Conservation (phyloP, 371 early-diverging fungal species). For the Syncephalastrum racemosum region DNA sequence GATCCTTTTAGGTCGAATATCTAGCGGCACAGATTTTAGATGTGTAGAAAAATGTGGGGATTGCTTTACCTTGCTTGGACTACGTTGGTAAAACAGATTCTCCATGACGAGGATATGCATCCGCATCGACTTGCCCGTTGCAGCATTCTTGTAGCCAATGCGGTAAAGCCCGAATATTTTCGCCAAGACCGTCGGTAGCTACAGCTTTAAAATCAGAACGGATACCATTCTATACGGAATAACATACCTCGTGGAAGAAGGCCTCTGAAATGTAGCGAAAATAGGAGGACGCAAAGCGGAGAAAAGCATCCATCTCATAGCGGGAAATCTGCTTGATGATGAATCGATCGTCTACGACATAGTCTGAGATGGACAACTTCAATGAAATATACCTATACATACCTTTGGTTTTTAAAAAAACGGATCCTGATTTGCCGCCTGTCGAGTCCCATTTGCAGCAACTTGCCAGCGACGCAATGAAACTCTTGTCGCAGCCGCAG, state of each 20-base stretch:
- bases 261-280: conserved; percentile 88
- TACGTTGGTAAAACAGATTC: conserved; percentile 86
- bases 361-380: conserved; percentile 7
- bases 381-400: conserved; percentile 1
- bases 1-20: conserved; percentile 96
- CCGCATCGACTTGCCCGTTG: conserved; percentile 76
- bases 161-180: conserved; percentile 94
- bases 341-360: conserved; percentile 75
- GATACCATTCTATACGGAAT: background rate
- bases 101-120: conserved; percentile 96
- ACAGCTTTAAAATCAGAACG: conserved; percentile 4
- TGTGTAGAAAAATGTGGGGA: background rate
- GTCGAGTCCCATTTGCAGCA: conserved; percentile 81
- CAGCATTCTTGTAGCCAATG: conserved; percentile 80
- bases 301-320: conserved; percentile 86
- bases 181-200: conserved; percentile 84
- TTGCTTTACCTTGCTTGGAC: conserved; percentile 55
- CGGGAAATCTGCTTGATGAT: conserved; percentile 89
- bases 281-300: conserved; percentile 89
- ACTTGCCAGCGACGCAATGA: conserved; percentile 81
- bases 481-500: conserved; percentile 82
- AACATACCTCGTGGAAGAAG: conserved; percentile 69
- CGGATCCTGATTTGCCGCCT: conserved; percentile 91
- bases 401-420: conserved; percentile 83
- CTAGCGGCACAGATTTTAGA: conserved; percentile 30